Conservation (phyloP, 108 stramenopile species). For the Schizochytrium sp. region DNA sequence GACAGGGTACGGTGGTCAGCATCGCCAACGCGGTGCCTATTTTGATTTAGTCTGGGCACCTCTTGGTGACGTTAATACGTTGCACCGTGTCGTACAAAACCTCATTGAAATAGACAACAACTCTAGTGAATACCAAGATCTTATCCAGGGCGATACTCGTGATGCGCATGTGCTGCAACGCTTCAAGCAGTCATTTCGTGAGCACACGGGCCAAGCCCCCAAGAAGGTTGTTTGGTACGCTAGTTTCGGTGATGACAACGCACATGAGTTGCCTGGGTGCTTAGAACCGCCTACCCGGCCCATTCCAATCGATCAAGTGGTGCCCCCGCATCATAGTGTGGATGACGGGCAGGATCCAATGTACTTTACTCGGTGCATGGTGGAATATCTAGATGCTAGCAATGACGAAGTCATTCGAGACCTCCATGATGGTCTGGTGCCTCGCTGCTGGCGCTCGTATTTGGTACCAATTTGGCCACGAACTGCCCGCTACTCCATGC, state of each 20-base stretch:
- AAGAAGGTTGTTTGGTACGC: constrained; percentile 12
- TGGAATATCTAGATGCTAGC: constrained; percentile 44
- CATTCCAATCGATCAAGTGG: constrained; percentile 28
- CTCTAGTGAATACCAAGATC: background rate
- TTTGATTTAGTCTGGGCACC: constrained; percentile 53
- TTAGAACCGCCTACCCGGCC: constrained; percentile 47
- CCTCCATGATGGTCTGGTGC: constrained; percentile 39
- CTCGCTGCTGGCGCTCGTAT: constrained; percentile 56
- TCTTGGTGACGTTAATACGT: background rate
- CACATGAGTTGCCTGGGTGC: constrained; percentile 36
- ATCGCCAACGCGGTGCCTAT: constrained; percentile 57
- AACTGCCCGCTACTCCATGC: constrained; percentile 48
- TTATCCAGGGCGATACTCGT: background rate
- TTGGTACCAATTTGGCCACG: constrained; percentile 41
- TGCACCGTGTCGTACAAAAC: background rate
- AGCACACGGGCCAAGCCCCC: background rate
- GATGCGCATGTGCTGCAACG: background rate
- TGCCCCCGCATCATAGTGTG: constrained; percentile 41
- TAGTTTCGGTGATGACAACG: constrained; percentile 48
- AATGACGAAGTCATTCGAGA: constrained; percentile 58
- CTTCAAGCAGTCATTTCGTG: background rate
- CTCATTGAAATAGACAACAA: background rate
- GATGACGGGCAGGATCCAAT: constrained; percentile 33
- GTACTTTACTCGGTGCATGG: constrained; percentile 38
- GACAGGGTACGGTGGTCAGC: constrained; percentile 48